Base-by-base conservation (phyloP, 495 filamentous ascomycete species). In the Penicillium macrosclerotiorum region DNA sequence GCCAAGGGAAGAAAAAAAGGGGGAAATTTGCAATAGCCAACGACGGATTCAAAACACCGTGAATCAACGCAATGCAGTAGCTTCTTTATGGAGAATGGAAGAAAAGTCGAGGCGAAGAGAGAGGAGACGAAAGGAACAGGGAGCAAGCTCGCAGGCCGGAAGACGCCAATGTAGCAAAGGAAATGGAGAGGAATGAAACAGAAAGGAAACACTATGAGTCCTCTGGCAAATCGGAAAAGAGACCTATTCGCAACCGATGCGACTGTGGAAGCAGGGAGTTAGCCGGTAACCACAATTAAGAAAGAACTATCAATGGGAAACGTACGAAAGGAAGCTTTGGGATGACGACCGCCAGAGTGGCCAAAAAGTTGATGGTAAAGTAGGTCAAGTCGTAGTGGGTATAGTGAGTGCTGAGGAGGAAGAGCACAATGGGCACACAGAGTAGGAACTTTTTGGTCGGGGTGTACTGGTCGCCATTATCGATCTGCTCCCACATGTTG, bases 401-500 rank as follows among this genome's bases (percentile, higher is more conserved):
- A 68, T 96, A 98, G 69, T 98, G 93, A 38, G 93, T 98, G 76
- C 91, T 96, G 48, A 96, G 74, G 44, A 98, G 78, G 64, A 98
- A 98, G 56, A 98, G 79, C 49, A 90, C 78, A 51, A 98, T 90
- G 23, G 93, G 93, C 36, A 96, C 93, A 47, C 83, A 89, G 56
- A 98, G 81, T 47, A 98, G 71, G 68, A 96, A 98, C 68, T 98
- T 98, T 80, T 98, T 98, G 44, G 93, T 83, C 9, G 93, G 93
- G 4, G 93, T 98, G 72, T 96, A 98, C 64, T 98, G 93, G 65
- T 93, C 93, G 22, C 93, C 93, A 59, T 98, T 93, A 73, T 98
- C 93, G 63, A 98, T 98, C 75, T 98, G 93, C 75, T 98, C 93
- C 93, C 93, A 98, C 91, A 98, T 96, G 72, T 96, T 97, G 54